Percentiles rank a stretch among this genome's conserved stretches.
These are phyloP conservation scores for Sophora flavescens DNA, from an alignment of 306 rosid species.

Conservation along the genomic window DNA sequence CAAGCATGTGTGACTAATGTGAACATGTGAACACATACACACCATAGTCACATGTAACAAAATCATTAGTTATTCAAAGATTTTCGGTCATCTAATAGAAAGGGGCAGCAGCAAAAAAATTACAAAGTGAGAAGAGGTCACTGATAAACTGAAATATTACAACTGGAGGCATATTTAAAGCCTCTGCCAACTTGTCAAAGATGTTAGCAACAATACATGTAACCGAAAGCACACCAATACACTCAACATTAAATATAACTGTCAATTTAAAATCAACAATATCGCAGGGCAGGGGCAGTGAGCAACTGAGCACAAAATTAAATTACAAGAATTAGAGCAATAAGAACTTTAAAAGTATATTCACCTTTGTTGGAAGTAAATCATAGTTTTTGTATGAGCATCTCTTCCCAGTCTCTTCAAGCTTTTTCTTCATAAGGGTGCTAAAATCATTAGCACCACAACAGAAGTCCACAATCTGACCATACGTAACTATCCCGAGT, in stretches of 20 bases:
- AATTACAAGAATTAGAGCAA: constrained; percentile 13
- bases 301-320: background rate
- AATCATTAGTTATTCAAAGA: constrained; percentile 3
- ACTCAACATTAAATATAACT: background rate
- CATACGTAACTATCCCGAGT: constrained; percentile 46
- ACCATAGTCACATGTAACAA: background rate
- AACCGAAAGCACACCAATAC: constrained; percentile 5
- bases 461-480: constrained; percentile 95
- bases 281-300: background rate
- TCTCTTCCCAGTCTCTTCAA: constrained; percentile 78
- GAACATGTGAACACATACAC: background rate
- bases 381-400: constrained; percentile 82
- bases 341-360: constrained; percentile 14
- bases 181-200: constrained; percentile 30
- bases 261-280: constrained; percentile 8
- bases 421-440: constrained; percentile 78
- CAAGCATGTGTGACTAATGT: constrained; percentile 3
- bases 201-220: background rate
- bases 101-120: background rate
- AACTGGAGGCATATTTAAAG: constrained; percentile 5
- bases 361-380: constrained; percentile 87
- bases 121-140: constrained; percentile 11
- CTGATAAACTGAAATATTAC: constrained; percentile 20
- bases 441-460: constrained; percentile 98
- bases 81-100: background rate